Base-by-base conservation (phyloP, 768 basidiomycete species). In the Lentinula sp. region DNA sequence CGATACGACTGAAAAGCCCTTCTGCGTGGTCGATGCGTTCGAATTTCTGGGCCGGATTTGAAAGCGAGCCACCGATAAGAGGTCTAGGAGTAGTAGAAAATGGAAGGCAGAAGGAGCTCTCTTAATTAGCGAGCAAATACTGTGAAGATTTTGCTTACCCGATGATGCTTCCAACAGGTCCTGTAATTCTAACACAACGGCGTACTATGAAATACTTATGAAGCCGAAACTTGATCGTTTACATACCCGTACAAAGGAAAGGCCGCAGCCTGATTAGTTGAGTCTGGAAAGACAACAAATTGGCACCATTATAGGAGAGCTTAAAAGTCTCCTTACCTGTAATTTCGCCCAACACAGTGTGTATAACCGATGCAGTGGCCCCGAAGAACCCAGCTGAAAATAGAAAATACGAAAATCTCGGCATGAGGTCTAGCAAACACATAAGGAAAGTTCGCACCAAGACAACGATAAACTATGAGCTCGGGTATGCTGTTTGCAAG, bases 321-420 rank as follows among this genome's bases (percentile, higher is more conserved):
- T 33, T 20, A 13, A n/a, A 46, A 46, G 45, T 46, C 45, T 13
- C 35, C 50, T 16, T 6, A 51, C 50, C 85, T 12, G 85, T 86
- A 32, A 88, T 74, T 72, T 89, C 87, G 7, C 84, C 81, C 0
- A 90, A 75, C 3, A 86, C 77, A 1, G 84, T 83, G 55, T 86
- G 83, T 32, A 88, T 77, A 37, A 88, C 87, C 36, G 85, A 85
- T 42, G 84, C 68, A 62, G 83, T 88, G 12, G 86, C 87, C 13
- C 84, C 83, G 64, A 82, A 80, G 15, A 85, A 67, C 1, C 88
- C 87, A 6, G 84, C 86, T 86, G 37, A 4, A 37, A 10, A 62
- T 5, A 51, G 18, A n/a, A 28, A 43, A 37, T 18, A 39, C 32
- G 9, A 20, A 59, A 48, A 45, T 32, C 35, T 43, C 57, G 18